These are phyloP conservation scores for Nicotiana undulata DNA, from an alignment of 257 asterid genomes.

Conservation along the genomic window DNA sequence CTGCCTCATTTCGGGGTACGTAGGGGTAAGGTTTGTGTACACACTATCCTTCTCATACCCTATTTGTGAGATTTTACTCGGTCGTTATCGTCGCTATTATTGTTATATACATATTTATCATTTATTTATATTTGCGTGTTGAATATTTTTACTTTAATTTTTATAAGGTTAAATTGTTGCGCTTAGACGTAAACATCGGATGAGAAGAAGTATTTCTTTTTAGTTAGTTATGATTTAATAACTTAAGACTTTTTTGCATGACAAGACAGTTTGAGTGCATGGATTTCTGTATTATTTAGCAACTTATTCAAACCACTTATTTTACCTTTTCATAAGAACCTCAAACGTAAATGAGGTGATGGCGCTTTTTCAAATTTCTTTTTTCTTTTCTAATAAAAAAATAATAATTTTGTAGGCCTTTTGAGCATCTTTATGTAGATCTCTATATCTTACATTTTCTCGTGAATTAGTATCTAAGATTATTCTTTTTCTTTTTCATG, in stretches of 20 bases:
- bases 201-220: not conserved
- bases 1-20: accelerated
- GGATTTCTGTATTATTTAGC: not conserved
- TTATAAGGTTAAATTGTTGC: not conserved
- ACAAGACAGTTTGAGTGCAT: not conserved
- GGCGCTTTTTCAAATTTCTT: not conserved
- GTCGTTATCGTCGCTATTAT: accelerated
- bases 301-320: not conserved
- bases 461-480: not conserved
- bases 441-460: not conserved
- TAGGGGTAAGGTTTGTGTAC: too few relatives aligned
- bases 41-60: too few relatives aligned
- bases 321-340: not conserved
- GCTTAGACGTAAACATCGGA: not conserved
- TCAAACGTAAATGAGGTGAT: not conserved
- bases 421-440: not conserved
- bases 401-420: too few relatives aligned
- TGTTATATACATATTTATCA: not conserved
- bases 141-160: not conserved
- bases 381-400: too few relatives aligned
- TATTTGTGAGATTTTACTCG: too few relatives aligned
- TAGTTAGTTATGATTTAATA: not conserved
- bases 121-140: not conserved
- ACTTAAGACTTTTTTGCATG: not conserved
- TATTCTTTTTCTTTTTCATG: not conserved